These are phyloP conservation scores for Lactifluus piperatus DNA, from an alignment of 768 basidiomycete species.

Conservation along the genomic window DNA sequence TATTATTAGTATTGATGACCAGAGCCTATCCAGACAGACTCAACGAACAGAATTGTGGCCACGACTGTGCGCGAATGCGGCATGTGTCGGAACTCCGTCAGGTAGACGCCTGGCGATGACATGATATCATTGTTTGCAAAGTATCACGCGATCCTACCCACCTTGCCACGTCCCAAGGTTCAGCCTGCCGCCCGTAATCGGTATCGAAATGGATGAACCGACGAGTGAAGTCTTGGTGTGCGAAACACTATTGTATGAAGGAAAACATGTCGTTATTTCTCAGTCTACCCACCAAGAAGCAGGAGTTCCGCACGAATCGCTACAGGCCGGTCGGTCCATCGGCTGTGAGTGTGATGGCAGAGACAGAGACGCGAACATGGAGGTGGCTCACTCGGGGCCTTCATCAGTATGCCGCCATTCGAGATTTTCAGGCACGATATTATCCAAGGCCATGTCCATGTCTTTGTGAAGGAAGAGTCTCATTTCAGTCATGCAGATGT, in stretches of 20 bases:
- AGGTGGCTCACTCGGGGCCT: slow-evolving; percentile 67
- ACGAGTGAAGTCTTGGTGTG: slow-evolving; percentile 87
- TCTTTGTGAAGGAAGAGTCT: slow-evolving; percentile 36
- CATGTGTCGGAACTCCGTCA: slow-evolving; percentile 72
- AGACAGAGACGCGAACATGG: not conserved
- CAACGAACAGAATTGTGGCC: slow-evolving; percentile 67
- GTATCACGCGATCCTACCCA: slow-evolving; percentile 21
- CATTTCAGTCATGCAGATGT: slow-evolving; percentile 24
- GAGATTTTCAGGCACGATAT: slow-evolving; percentile 75
- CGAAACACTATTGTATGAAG: slow-evolving; percentile 48
- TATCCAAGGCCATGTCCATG: slow-evolving; percentile 92
- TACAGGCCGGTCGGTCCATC: not conserved
- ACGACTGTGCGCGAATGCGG: slow-evolving; percentile 63
- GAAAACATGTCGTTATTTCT: not conserved
- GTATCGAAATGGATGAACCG: slow-evolving; percentile 74
- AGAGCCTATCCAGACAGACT: not conserved
- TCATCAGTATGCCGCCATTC: slow-evolving; percentile 86
- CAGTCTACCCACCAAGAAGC: not conserved
- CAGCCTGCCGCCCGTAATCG: slow-evolving; percentile 69
- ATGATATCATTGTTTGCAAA: not conserved
- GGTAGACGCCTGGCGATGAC: slow-evolving; percentile 58
- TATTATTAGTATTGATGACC: not conserved
- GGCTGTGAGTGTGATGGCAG: not conserved
- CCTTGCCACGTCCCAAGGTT: slow-evolving; percentile 95
- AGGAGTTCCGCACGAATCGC: slow-evolving; percentile 8